These are phyloP conservation scores for Paramecium sexaurelia DNA, from an alignment of 73 alveolate genomes.

Conservation along the genomic window DNA sequence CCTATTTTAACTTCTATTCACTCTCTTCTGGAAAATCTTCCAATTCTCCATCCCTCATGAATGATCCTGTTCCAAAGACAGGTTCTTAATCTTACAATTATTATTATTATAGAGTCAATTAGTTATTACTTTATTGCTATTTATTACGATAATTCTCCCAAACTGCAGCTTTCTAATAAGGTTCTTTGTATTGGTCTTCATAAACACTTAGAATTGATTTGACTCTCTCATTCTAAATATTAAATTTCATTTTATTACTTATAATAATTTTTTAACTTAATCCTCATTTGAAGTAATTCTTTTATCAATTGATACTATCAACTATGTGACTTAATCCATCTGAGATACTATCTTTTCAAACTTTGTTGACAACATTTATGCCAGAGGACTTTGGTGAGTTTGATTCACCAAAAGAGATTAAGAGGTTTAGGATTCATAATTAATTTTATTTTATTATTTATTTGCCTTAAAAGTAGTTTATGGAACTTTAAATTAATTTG, in stretches of 20 bases:
- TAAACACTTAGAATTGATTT: background rate
- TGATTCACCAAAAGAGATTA: background rate
- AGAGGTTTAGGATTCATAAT: background rate
- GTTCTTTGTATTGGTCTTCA: background rate
- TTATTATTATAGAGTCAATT: background rate
- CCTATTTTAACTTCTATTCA: background rate
- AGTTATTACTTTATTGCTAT: background rate
- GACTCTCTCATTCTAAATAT: slow-evolving; percentile 32
- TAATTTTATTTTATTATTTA: background rate
- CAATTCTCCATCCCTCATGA: slow-evolving; percentile 25
- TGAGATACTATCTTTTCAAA: slow-evolving; percentile 17
- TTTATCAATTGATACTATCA: background rate
- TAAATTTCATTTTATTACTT: background rate
- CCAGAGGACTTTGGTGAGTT: background rate
- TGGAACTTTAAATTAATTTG: slow-evolving; percentile 8
- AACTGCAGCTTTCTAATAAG: slow-evolving; percentile 15
- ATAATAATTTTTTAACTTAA: background rate
- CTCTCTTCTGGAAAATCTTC: slow-evolving; percentile 45
- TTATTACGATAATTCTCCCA: slow-evolving; percentile 1
- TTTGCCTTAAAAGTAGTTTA: slow-evolving; percentile 22
- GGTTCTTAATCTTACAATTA: background rate
- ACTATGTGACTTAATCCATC: background rate
- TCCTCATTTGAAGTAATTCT: background rate
- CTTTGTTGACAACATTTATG: background rate
- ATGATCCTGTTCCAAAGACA: slow-evolving; percentile 46